Base-by-base conservation (phyloP, 192 early-diverging fungal species). In the Gryganskiella cystojenkinii region DNA sequence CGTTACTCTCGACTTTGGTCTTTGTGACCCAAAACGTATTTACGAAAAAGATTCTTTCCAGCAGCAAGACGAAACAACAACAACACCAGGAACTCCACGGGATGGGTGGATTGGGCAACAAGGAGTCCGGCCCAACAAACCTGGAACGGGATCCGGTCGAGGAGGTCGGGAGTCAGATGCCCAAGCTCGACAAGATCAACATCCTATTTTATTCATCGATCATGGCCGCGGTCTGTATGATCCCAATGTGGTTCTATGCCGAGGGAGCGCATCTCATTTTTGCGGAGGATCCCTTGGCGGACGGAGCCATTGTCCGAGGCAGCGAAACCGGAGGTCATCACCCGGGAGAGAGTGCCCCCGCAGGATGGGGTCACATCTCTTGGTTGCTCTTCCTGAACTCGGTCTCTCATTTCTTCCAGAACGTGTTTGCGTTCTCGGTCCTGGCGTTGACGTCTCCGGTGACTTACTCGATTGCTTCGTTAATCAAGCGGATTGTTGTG, bases 21-120 rank as follows among this genome's bases (percentile, higher is more conserved):
- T 97, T 95, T 82, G 95, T 95, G 3, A 81, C 87, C 22, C 95
- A 97, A 74, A 96, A 95, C 67, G 92, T 97, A 47, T 92, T 93
- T 50, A 92, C 90, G 46, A 97, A 97, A 66, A 90, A 92, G 68
- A 80, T 95, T 46, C 86, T 96, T 13, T 86, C 83, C 42, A 84
- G 84, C 53, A 24, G 45, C 34, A 76, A 76, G 60, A 22, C 50
- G 19, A 76, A 67, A 37, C 71, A 73, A 19, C 56, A 51, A 25
- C 46, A 56, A 33, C 40, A 40, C 5, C 50, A 66, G 35, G 72
- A 76, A 9, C 52, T 61, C 34, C 53, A 67, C 17, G 60, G 72
- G 30, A 67, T 67, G 52, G 53, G 64, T 35, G 71, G 71, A 27
- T 30, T 74, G 31, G 71, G 64, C 4, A 74, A 74, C 58, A 46